phyloP scores from a whole-genome alignment of 2,329 filamentous ascomycete genomes.

The Fusarium algeriense region DNA sequence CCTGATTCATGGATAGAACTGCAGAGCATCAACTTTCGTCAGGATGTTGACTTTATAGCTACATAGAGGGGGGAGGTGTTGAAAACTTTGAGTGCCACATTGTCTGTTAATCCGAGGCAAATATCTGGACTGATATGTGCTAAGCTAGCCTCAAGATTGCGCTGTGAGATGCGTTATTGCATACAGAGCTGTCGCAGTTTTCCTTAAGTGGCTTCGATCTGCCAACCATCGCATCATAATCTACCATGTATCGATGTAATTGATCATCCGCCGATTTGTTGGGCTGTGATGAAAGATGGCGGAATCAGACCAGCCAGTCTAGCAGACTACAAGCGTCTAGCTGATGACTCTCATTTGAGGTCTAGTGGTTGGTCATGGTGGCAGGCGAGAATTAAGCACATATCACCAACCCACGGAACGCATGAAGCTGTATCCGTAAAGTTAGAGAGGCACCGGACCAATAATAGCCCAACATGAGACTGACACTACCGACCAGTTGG shows the following conservation, averaged over 20 bases:
- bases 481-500: constrained; percentile 29
- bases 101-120: constrained; percentile 13
- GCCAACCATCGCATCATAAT: constrained; percentile 12
- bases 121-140: constrained; percentile 15
- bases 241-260: constrained; percentile 9
- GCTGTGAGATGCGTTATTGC: constrained; percentile 5
- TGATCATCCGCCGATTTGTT: constrained; percentile 28
- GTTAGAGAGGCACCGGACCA: constrained; percentile 20
- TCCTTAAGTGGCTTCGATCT: constrained; percentile 20
- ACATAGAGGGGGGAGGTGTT: constrained; percentile 8
- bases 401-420: constrained; percentile 18
- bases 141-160: background rate
- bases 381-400: constrained; percentile 31
- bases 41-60: constrained; percentile 16
- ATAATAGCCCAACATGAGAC: constrained; percentile 10
- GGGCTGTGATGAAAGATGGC: constrained; percentile 1
- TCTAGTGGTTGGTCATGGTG: constrained; percentile 26
- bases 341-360: constrained; percentile 14
- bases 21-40: constrained; percentile 7
- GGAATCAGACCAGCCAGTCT: background rate
- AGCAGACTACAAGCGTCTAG: constrained; percentile 15
- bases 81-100: constrained; percentile 2
- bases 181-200: constrained; percentile 8
- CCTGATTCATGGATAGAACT: constrained; percentile 11
- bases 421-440: constrained; percentile 26